Evolutionary conservation across 83 land plant genomes (phyloP).

Genomic region (Diphasiastrum complanatum): DNA sequence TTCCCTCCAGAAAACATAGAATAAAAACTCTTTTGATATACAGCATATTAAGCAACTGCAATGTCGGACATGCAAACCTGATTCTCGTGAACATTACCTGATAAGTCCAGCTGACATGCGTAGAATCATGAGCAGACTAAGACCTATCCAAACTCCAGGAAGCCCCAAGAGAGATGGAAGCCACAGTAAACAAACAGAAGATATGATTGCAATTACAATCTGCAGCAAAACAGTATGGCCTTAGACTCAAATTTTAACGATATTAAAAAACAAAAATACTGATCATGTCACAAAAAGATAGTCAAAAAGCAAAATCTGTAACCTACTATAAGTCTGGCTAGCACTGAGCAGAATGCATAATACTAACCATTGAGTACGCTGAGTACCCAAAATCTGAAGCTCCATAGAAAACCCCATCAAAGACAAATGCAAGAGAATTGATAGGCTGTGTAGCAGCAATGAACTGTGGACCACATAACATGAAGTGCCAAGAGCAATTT

Average conservation of each 20-base stretch:
- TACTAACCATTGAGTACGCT: conserved; percentile 68
- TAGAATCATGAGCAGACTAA: conserved; percentile 66
- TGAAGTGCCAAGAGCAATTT: background rate
- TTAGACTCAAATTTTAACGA: background rate
- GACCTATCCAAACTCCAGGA: conserved; percentile 76
- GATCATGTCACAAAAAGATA: background rate
- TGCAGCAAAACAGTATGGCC: conserved; percentile 17
- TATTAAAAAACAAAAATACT: background rate
- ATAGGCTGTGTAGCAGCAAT: conserved; percentile 78
- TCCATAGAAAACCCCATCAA: conserved; percentile 90
- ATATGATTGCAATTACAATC: conserved; percentile 64
- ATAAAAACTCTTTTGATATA: too few relatives aligned
- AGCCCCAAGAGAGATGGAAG: conserved; percentile 58
- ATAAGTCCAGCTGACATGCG: conserved; percentile 60
- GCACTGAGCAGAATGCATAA: background rate
- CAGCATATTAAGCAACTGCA: too few relatives aligned
- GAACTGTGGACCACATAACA: conserved; percentile 47
- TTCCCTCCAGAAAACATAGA: too few relatives aligned
- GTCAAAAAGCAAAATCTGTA: background rate
- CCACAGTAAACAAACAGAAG: conserved; percentile 55
- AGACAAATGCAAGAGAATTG: conserved; percentile 78
- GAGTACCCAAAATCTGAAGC: conserved; percentile 80
- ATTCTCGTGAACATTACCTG: too few relatives aligned
- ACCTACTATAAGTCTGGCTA: background rate
- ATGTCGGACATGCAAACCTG: too few relatives aligned